These are phyloP conservation scores for Hippophae tibetana DNA, from an alignment of 306 rosid genomes.

Conservation along the genomic window DNA sequence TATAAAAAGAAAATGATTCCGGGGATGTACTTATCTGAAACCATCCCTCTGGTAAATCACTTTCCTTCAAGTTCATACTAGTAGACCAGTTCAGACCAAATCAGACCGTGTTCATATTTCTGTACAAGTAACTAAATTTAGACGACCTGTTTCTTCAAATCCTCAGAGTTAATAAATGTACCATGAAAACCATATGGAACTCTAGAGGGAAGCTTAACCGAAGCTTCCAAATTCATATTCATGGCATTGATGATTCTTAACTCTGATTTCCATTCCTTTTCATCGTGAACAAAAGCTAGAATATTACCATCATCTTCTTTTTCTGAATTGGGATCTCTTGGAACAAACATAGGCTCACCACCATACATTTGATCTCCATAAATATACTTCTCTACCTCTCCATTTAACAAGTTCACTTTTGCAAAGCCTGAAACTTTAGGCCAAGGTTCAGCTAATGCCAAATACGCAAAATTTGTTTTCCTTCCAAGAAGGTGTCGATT, in stretches of 20 bases:
- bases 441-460: constrained; percentile 94
- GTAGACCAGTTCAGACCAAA: neutral
- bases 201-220: constrained; percentile 12
- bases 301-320: constrained; percentile 73
- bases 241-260: constrained; percentile 70
- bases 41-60: constrained; percentile 73
- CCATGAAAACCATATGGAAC: constrained; percentile 91
- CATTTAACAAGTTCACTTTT: constrained; percentile 56
- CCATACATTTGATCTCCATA: constrained; percentile 64
- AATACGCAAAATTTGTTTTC: constrained; percentile 57
- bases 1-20: constrained; percentile 39
- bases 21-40: constrained; percentile 56
- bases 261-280: constrained; percentile 74
- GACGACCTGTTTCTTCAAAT: constrained; percentile 45
- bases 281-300: constrained; percentile 75
- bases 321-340: constrained; percentile 28
- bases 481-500: constrained; percentile 66
- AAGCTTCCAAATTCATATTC: constrained; percentile 61
- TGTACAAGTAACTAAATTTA: neutral
- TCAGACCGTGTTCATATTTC: neutral
- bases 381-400: constrained; percentile 39
- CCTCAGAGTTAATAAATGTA: constrained; percentile 59
- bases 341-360: constrained; percentile 87
- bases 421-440: constrained; percentile 94
- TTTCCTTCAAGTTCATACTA: neutral